Evolutionary conservation across 331 rosid species (phyloP).

Genomic region (Dryas integrifolia): DNA sequence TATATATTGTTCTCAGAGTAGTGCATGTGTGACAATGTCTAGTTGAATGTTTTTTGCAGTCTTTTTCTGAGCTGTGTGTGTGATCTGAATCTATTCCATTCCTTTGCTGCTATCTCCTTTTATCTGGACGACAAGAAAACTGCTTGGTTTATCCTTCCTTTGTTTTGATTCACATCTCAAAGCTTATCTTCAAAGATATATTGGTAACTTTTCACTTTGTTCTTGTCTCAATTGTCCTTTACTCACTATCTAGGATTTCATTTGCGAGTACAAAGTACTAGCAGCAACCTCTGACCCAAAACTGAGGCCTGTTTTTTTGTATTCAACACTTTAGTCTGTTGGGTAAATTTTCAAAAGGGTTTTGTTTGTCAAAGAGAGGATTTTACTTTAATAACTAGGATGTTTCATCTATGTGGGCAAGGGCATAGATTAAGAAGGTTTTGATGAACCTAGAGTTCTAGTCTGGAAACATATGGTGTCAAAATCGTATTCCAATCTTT

Average conservation of each 20-base stretch:
- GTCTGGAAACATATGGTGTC: constrained; percentile 45
- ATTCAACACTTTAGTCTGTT: neutral
- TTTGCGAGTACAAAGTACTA: neutral
- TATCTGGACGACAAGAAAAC: constrained; percentile 24
- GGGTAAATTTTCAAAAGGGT: neutral
- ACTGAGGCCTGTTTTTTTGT: constrained; percentile 6
- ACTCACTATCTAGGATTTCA: neutral
- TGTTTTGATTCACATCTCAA: constrained; percentile 36
- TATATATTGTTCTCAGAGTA: neutral
- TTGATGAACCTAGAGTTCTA: constrained; percentile 16
- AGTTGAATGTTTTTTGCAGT: constrained; percentile 32
- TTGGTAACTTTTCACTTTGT: neutral
- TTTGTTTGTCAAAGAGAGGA: neutral
- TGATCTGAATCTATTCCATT: constrained; percentile 46
- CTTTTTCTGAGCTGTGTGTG: constrained; percentile 30
- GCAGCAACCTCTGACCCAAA: neutral
- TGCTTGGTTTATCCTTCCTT: constrained; percentile 25
- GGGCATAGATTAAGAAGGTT: constrained; percentile 18
- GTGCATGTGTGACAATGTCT: constrained; percentile 24
- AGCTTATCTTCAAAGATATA: constrained; percentile 27
- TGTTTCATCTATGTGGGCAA: constrained; percentile 9
- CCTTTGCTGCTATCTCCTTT: constrained; percentile 18
- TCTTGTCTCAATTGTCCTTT: neutral
- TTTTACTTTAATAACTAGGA: constrained; percentile 13
- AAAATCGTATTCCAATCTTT: constrained; percentile 66